Conservation (phyloP, 331 rosid genomes). For the Stylosanthes scabra region DNA sequence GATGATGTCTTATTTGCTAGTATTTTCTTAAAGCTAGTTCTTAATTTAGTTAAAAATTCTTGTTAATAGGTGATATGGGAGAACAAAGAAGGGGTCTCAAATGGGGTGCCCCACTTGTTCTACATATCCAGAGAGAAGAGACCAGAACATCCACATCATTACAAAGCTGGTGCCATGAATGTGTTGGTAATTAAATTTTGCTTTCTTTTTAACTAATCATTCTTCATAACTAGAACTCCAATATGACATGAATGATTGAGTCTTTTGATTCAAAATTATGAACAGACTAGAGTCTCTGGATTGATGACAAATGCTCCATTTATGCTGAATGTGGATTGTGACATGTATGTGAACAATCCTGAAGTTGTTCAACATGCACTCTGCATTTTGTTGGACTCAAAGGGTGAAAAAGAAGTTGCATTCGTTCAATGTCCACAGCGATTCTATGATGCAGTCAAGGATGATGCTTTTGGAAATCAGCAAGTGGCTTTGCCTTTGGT, state of each 20-base stretch:
- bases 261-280: slow-evolving; percentile 3
- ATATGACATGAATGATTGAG: not conserved
- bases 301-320: slow-evolving; percentile 69
- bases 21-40: not conserved
- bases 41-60: not conserved
- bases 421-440: slow-evolving; percentile 69
- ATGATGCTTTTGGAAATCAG: slow-evolving; percentile 81
- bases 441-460: slow-evolving; percentile 67
- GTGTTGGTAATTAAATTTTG: slow-evolving; percentile 45
- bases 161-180: slow-evolving; percentile 63
- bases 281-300: slow-evolving; percentile 48
- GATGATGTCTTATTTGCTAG: no score
- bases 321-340: slow-evolving; percentile 78
- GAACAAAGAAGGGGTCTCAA: slow-evolving; percentile 16
- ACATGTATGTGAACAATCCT: slow-evolving; percentile 77
- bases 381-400: slow-evolving; percentile 60
- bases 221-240: not conserved
- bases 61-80: slow-evolving; percentile 40
- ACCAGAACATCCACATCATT: slow-evolving; percentile 43
- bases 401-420: slow-evolving; percentile 54
- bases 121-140: slow-evolving; percentile 55
- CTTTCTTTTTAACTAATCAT: not conserved
- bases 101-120: slow-evolving; percentile 46
- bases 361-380: slow-evolving; percentile 57
- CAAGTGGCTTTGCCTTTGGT: slow-evolving; percentile 52